Base-by-base conservation (phyloP, 148 eudicot species). In the Salicornia ramosissima region DNA sequence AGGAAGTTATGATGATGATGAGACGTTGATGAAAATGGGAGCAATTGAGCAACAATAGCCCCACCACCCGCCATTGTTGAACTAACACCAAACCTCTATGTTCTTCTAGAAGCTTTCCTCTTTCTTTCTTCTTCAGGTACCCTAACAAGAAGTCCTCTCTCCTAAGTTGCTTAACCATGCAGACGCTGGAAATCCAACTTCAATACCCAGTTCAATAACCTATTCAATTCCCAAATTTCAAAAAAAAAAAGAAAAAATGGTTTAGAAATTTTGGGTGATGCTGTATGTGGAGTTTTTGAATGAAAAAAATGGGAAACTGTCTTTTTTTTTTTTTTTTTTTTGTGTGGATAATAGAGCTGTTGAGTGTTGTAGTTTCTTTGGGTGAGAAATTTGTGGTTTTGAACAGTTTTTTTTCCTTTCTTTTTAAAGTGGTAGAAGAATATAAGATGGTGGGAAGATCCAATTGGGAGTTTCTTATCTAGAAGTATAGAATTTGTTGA, bases 41-140 rank as follows among this genome's bases (percentile, higher is more conserved):
- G 65, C 45, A 82, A 70, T 45, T 70, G 81, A 74, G 87, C 73
- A 80, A 84, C 55, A 69, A 77, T 63, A 81, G 68, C 57, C 69
- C 80, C 81, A 69, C 77, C 74, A 73, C 65, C 74, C 59, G 51
- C 77, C 77, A 73, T 73, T 46, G 74, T 33, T 62, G 73, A 29
- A 61, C 21, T 18, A 33, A 5, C 74, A 45, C 49, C 19, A 49
- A 49, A 78, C 74, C 69, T 71, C 19, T 39, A 62, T 25, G 9
- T 28, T 6, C 3, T 50, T 6, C 36, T n/a, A 34, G 2, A 59
- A 73, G 68, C 67, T 70, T 70, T 71, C 70, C 77, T 45, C 80
- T 78, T 15, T 71, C 82, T 62, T 70, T 75, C 79, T 80, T 77
- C 81, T 74, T 71, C 76, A 74, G 74, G 68, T 78, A 74, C 26